Conservation (phyloP, 768 basidiomycete genomes). For the Psilocybe sp. region DNA sequence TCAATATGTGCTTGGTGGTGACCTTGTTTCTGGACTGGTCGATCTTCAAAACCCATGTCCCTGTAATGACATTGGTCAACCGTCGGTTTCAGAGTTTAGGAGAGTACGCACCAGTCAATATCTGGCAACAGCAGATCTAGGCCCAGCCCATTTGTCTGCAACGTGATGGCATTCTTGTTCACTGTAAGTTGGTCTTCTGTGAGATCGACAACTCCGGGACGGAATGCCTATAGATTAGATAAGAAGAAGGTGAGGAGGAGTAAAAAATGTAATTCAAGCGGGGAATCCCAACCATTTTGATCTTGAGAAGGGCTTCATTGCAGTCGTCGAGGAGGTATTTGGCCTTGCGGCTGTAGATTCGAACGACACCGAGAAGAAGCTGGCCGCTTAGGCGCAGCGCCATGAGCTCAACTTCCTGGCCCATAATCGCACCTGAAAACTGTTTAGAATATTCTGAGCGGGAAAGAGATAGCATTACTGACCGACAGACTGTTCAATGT, state of each 20-base stretch:
- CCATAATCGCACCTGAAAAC: constrained; percentile 81
- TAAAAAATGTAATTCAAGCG: background rate
- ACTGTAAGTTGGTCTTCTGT: constrained; percentile 91
- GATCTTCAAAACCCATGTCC: constrained; percentile 78
- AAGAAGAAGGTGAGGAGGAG: constrained; percentile 1
- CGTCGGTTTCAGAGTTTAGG: background rate
- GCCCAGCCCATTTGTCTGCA: constrained; percentile 74
- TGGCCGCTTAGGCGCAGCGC: constrained; percentile 96
- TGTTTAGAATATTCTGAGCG: background rate
- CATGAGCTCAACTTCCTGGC: constrained; percentile 89
- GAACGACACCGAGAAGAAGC: constrained; percentile 90
- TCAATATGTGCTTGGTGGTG: constrained; percentile 83
- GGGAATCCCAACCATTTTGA: constrained; percentile 72
- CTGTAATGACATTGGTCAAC: constrained; percentile 34
- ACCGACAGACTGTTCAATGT: constrained; percentile 94
- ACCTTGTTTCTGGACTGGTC: constrained; percentile 61
- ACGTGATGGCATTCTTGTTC: constrained; percentile 84
- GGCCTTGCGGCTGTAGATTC: constrained; percentile 97
- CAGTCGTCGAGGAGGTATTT: constrained; percentile 98
- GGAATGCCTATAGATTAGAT: constrained; percentile 66
- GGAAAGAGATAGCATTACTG: background rate
- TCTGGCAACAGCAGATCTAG: constrained; percentile 79
- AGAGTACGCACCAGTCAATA: constrained; percentile 60
- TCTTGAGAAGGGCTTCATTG: constrained; percentile 92
- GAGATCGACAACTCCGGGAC: constrained; percentile 93